Base-by-base conservation (phyloP, 1,284 basidiomycete species). In the Malassezia cuniculi region DNA sequence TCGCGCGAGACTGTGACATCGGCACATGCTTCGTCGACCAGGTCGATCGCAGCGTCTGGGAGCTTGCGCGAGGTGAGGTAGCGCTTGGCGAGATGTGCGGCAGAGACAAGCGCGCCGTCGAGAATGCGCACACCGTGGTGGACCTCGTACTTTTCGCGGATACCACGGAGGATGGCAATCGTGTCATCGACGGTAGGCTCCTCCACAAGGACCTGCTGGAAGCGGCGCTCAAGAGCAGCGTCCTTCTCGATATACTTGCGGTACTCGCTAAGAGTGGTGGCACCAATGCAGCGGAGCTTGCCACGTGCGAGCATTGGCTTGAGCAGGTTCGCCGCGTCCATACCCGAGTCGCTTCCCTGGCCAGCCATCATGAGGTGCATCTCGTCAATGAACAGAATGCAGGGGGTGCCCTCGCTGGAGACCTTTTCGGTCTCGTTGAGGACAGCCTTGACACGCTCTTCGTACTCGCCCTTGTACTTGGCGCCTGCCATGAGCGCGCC, bases 381-480 rank as follows among this genome's bases (percentile, higher is more conserved):
- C 66, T 95, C 90, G 61, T 97, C 89, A 57, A 95, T 80, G 73
- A 95, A 95, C 26, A 97, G 76, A 52, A 95, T 86, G 59, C 94
- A 78, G 17, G 81, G 80, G 3, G 74, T 77, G 29, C 84, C 86
- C 32, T 85, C 77, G 39, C 86, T 79, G 0, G 79, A 73, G 4
- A 83, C 78, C 70, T 93, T 89, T 69, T 95, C 90, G 48, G 95
- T 80, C 70, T 97, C 93, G 68, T 68, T 61, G 35, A 95, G 72
- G 44, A 95, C 85, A 10, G 81, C 73, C 70, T 94, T 95, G 70
- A 95, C 79, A 33, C 90, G 81, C 68, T 97, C 90, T 70, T 97
- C 90, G 69, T 89, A 97, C 71, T 95, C 86, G 46, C 89, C 89
- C 69, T 85, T 86, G 73, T 85, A 90, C 68, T 85, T 87, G 24